Conservation (phyloP, 495 filamentous ascomycete genomes). For the Podospora pseudocomata region DNA sequence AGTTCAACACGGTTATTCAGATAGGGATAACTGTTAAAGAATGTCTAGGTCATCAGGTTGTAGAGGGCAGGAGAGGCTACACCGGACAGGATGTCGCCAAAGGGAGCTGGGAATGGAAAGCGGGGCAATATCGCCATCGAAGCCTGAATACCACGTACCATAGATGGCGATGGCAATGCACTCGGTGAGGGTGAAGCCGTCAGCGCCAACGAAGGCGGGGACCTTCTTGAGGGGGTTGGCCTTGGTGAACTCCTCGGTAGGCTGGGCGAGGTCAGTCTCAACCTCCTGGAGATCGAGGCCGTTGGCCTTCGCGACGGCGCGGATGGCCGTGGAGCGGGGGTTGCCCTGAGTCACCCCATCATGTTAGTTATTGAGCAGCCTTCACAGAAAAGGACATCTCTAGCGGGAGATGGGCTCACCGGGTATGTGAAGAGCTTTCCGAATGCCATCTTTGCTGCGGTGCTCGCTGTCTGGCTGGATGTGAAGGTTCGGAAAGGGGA, state of each 20-base stretch:
- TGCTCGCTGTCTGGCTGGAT: conserved; percentile 7
- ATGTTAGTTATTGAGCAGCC: conserved; percentile 31
- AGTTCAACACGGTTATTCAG: conserved; percentile 80
- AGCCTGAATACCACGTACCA: conserved; percentile 59
- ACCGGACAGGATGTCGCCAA: conserved; percentile 14
- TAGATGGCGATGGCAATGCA: conserved; percentile 95
- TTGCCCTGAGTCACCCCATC: conserved; percentile 59
- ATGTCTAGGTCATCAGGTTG: conserved; percentile 71
- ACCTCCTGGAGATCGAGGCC: conserved; percentile 84
- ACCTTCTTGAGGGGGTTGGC: conserved; percentile 84
- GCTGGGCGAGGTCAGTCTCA: conserved; percentile 58
- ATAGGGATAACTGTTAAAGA: conserved; percentile 96
- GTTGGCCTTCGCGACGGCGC: conserved; percentile 93
- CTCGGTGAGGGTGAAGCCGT: conserved; percentile 88
- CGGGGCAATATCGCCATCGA: conserved; percentile 23
- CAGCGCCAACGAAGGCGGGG: conserved; percentile 85
- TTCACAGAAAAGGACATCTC: not conserved
- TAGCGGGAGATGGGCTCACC: conserved; percentile 52
- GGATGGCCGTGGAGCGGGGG: conserved; percentile 80
- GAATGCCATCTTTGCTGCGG: conserved; percentile 72
- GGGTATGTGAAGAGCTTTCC: conserved; percentile 89
- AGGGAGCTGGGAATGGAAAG: conserved; percentile 13
- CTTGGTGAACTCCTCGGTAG: conserved; percentile 72
- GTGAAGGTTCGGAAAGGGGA: conserved; percentile 16
- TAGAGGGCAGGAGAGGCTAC: not conserved